Percentiles rank a stretch among this genome's conserved stretches.
These are phyloP conservation scores for Fraxinus angustifolia DNA, from an alignment of 305 asterid species.

Conservation along the genomic window DNA sequence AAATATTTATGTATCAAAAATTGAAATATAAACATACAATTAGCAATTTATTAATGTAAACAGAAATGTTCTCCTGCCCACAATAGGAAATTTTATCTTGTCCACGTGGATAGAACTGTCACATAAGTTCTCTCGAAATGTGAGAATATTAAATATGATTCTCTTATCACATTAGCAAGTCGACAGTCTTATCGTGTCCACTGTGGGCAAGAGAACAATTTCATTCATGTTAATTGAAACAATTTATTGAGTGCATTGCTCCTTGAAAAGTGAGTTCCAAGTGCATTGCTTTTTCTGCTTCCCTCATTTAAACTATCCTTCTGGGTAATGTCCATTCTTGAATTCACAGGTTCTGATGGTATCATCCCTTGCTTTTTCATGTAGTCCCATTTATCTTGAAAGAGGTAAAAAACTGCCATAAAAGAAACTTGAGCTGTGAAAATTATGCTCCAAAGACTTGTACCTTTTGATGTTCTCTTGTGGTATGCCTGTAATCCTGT, in stretches of 20 bases:
- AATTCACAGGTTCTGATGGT: constrained; percentile 14
- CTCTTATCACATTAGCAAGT: no score
- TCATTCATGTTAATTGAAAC: constrained; percentile 18
- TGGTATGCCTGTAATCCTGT: constrained; percentile 65
- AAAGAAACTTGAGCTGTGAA: constrained; percentile 69
- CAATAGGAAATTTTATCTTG: no score
- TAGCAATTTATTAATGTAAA: neutral
- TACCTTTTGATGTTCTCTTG: constrained; percentile 48
- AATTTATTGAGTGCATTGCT: constrained; percentile 60
- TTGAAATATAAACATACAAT: neutral
- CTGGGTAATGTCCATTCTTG: constrained; percentile 19
- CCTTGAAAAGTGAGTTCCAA: constrained; percentile 58
- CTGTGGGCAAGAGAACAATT: no score
- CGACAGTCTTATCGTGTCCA: no score
- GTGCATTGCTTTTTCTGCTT: constrained; percentile 63
- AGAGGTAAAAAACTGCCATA: constrained; percentile 63
- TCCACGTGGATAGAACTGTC: no score
- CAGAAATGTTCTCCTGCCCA: constrained; percentile 6
- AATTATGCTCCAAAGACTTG: constrained; percentile 49
- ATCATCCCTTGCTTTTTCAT: constrained; percentile 47
- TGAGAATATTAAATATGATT: no score
- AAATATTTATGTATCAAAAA: neutral
- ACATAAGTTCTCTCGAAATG: no score
- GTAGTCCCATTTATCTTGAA: constrained; percentile 82
- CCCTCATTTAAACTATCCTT: constrained; percentile 35